Evolutionary conservation across 495 filamentous ascomycete genomes (phyloP), one percentile per base, ranked within the genome.

Genomic region (Thozetella sp.): DNA sequence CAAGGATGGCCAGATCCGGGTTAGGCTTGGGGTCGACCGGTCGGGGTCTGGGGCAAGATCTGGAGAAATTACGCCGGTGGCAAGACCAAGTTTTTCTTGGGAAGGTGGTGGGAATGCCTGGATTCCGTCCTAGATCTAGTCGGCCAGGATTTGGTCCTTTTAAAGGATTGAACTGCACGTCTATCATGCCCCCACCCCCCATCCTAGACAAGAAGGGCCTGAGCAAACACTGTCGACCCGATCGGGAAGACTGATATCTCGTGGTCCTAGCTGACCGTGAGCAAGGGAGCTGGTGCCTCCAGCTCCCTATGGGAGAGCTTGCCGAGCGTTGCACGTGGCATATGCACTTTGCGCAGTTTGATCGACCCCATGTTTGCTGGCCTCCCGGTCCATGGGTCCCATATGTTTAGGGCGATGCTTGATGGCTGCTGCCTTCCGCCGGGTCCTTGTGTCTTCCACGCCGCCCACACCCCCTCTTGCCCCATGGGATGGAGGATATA

Each of bases 301-400:
- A n/a, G n/a, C n/a, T 54, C 53, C 58, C 56, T 61, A 59, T 63
- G 60, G 60, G 50, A 61, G 55, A 62, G 56, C 45, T 43, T 53
- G 51, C 61, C 57, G 63, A 60, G 43, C 56, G 48, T 46, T 60
- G 58, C 70, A 72, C 62, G 67, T 72, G 67, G 70, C 63, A 54
- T 64, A 45, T 54, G 58, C 48, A 53, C 60, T 61, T 24, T 58
- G 22, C 37, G 53, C 25, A 12, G 65, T 70, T 65, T 70, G 63
- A 70, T 72, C 65, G 63, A 50, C 67, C 57, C 54, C 34, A 30
- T n/a, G 51, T 57, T 53, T 65, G 65, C 58, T 61, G 63, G 56
- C 63, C 27, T 59, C 52, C 57, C 13, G 43, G 43, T 48, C 43
- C 3, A 48, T 20, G 43, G 43, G n/a, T 48, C n/a, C 43, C 43